Conservation (phyloP, 805 yeast species). For the Starmerella roubikii region DNA sequence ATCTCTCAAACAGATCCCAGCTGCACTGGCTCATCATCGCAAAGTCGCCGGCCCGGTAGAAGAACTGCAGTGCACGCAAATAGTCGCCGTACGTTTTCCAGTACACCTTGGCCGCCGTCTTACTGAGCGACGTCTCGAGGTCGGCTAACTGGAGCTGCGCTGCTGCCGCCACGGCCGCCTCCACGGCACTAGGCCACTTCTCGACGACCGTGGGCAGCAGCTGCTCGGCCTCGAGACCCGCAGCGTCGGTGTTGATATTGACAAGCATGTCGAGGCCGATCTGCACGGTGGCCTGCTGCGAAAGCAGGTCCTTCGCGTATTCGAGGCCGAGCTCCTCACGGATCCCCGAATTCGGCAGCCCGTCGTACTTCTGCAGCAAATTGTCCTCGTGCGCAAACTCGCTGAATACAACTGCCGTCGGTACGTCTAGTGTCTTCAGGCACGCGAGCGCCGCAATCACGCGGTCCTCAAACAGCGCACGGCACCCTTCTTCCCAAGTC, state of each 20-base stretch:
- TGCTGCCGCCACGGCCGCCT: slow-evolving; percentile 9
- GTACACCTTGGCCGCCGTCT: slow-evolving; percentile 11
- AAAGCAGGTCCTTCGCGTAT: slow-evolving; percentile 12
- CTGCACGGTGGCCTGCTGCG: slow-evolving; percentile 5
- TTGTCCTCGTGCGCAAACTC: slow-evolving; percentile 16
- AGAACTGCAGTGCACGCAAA: slow-evolving; percentile 9
- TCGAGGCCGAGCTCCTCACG: slow-evolving; percentile 15
- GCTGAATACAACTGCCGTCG: slow-evolving; percentile 13
- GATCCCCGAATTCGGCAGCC: background rate
- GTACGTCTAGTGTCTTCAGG: slow-evolving; percentile 11
- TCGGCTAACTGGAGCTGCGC: slow-evolving; percentile 12
- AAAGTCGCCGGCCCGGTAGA: slow-evolving; percentile 12
- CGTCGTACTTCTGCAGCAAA: slow-evolving; percentile 6
- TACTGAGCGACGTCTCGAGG: slow-evolving; percentile 6
- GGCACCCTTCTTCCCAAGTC: slow-evolving; percentile 20
- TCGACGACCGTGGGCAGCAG: slow-evolving; percentile 14
- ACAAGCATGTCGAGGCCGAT: slow-evolving; percentile 14
- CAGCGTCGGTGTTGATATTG: slow-evolving; percentile 13
- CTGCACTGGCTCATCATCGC: slow-evolving; percentile 2
- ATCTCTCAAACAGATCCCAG: slow-evolving; percentile 13
- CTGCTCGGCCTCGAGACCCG: slow-evolving; percentile 7
- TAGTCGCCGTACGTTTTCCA: slow-evolving; percentile 5
- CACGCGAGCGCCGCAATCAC: slow-evolving; percentile 12
- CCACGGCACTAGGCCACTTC: slow-evolving; percentile 5
- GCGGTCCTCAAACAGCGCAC: slow-evolving; percentile 13